These are phyloP conservation scores for Penicillium sp. DNA, from an alignment of 2,329 filamentous ascomycete species.

Conservation along the genomic window DNA sequence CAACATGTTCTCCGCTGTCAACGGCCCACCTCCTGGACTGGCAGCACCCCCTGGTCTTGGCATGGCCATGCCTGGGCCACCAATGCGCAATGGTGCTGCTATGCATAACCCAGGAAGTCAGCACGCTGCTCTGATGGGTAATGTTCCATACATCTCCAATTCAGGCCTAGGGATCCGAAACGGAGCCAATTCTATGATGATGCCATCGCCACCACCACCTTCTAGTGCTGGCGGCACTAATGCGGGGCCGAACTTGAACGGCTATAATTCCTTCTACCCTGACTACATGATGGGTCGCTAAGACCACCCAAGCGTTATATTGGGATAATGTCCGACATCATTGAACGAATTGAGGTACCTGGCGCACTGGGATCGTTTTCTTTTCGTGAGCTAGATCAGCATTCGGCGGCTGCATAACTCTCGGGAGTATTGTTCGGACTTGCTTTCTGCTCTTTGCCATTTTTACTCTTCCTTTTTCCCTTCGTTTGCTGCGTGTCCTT, in stretches of 20 bases:
- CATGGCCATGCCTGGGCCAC: conserved; percentile 30
- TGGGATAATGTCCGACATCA: conserved; percentile 43
- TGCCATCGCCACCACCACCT: conserved; percentile 29
- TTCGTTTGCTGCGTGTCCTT: conserved; percentile 21
- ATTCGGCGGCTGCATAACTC: conserved; percentile 39
- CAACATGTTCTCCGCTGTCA: conserved; percentile 63
- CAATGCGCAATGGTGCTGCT: conserved; percentile 30
- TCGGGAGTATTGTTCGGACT: conserved; percentile 35
- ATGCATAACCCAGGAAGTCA: conserved; percentile 33
- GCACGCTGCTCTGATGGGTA: conserved; percentile 29
- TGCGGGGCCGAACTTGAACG: conserved; percentile 32
- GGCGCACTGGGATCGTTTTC: conserved; percentile 39
- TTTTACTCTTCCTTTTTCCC: conserved; percentile 18
- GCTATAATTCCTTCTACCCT: conserved; percentile 41
- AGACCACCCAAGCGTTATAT: conserved; percentile 25
- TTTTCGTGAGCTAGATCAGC: conserved; percentile 42
- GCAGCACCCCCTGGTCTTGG: conserved; percentile 68
- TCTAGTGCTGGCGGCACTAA: conserved; percentile 29
- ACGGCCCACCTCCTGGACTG: conserved; percentile 78
- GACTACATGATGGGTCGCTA: conserved; percentile 50
- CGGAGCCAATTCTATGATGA: conserved; percentile 30
- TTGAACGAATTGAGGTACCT: conserved; percentile 41
- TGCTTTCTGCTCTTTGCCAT: conserved; percentile 26
- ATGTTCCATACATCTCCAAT: conserved; percentile 36
- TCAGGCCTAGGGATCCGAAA: conserved; percentile 40